These are phyloP conservation scores for Amanita subjunquillea DNA, from an alignment of 768 basidiomycete genomes.

Conservation along the genomic window DNA sequence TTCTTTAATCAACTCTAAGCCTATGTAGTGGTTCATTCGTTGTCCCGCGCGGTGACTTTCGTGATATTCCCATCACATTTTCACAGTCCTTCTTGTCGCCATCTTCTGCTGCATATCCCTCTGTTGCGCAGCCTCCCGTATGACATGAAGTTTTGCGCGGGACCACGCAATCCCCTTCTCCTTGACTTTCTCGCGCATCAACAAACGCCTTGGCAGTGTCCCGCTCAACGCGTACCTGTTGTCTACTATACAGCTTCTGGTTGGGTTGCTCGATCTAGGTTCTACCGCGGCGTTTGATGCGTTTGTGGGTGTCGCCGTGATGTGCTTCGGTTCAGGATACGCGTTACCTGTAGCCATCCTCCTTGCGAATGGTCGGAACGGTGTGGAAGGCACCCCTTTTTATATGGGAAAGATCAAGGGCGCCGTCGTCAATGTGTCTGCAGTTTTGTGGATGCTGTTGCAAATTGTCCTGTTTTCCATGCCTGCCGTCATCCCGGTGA, in stretches of 20 bases:
- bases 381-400: constrained; percentile 41
- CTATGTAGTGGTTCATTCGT: constrained; percentile 31
- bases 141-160: constrained; percentile 64
- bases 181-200: constrained; percentile 34
- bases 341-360: constrained; percentile 51
- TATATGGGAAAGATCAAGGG: constrained; percentile 33
- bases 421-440: constrained; percentile 32
- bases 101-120: constrained; percentile 61
- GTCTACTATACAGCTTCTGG: constrained; percentile 49
- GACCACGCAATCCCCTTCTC: constrained; percentile 56
- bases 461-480: constrained; percentile 61
- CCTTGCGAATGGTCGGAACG: constrained; percentile 30
- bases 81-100: constrained; percentile 42
- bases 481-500: constrained; percentile 53
- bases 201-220: constrained; percentile 23
- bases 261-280: constrained; percentile 30
- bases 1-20: background rate
- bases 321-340: constrained; percentile 56
- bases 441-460: constrained; percentile 50
- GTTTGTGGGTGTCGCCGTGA: constrained; percentile 57
- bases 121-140: constrained; percentile 55
- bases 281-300: constrained; percentile 58
- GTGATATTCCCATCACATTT: background rate
- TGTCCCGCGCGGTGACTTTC: constrained; percentile 7
- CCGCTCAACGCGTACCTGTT: constrained; percentile 54